phyloP scores from a whole-genome alignment of 306 rosid genomes.

The Ochetophila trinervis region DNA sequence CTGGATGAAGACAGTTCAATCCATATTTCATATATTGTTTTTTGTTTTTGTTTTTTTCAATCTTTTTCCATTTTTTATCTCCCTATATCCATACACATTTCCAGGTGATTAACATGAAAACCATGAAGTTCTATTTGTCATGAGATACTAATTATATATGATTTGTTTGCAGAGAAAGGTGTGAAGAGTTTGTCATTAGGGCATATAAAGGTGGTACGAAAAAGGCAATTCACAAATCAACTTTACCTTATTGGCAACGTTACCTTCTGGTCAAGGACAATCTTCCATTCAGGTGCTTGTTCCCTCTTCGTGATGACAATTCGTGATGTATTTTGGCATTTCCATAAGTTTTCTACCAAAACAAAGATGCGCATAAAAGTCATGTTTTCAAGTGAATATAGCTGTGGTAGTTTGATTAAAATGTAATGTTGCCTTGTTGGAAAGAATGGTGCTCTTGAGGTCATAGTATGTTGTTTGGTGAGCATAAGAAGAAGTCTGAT shows the following conservation, averaged over 20 bases:
- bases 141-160: constrained; percentile 21
- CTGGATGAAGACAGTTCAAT: neutral
- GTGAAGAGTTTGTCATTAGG: constrained; percentile 78
- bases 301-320: constrained; percentile 20
- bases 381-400: neutral
- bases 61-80: neutral
- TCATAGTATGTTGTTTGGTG: constrained; percentile 2
- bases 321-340: constrained; percentile 8
- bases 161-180: constrained; percentile 61
- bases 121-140: constrained; percentile 1
- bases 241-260: constrained; percentile 68
- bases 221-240: constrained; percentile 78
- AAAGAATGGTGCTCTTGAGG: neutral
- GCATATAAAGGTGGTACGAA: constrained; percentile 83
- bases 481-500: neutral
- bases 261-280: constrained; percentile 69
- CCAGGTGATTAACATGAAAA: constrained; percentile 4
- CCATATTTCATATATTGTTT: constrained; percentile 12
- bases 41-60: too few relatives aligned
- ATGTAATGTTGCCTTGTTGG: neutral
- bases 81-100: neutral
- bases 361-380: neutral
- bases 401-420: neutral
- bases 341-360: neutral
- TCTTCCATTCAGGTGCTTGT: constrained; percentile 62